Percentiles rank a stretch among this genome's conserved stretches.
Conservation (phyloP, 306 rosid species). For the Dryas drummondii region DNA sequence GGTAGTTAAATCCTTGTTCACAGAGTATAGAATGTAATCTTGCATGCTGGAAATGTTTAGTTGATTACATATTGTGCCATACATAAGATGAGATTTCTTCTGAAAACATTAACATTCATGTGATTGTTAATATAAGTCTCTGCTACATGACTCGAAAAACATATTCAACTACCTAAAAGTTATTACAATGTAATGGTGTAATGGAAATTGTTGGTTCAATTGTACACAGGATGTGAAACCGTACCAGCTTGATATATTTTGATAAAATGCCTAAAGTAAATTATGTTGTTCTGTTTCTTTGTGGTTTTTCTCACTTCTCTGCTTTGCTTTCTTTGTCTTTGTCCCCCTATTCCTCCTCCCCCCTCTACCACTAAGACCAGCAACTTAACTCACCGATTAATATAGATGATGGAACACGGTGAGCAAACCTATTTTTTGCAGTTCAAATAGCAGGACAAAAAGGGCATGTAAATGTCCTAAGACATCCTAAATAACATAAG, state of each 20-base stretch:
- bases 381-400: not conserved
- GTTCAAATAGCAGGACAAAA: not conserved
- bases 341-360: not conserved
- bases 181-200: not conserved
- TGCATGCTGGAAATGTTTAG: not conserved
- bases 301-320: too few relatives aligned
- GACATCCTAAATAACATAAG: not conserved
- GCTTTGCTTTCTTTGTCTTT: not conserved
- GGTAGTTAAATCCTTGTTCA: constrained; percentile 42
- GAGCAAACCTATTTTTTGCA: not conserved
- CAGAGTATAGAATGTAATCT: constrained; percentile 3
- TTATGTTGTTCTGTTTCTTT: not conserved
- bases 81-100: constrained; percentile 1
- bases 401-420: not conserved
- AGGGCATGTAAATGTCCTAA: not conserved
- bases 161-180: not conserved
- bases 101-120: not conserved
- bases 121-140: not conserved
- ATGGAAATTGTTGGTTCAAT: not conserved
- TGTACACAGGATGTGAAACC: not conserved
- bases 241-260: not conserved
- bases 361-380: not conserved
- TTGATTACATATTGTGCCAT: not conserved
- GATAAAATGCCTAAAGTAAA: not conserved
- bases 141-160: not conserved